Conservation (phyloP, 179 eudicot species). For the Spergularia azorica region DNA sequence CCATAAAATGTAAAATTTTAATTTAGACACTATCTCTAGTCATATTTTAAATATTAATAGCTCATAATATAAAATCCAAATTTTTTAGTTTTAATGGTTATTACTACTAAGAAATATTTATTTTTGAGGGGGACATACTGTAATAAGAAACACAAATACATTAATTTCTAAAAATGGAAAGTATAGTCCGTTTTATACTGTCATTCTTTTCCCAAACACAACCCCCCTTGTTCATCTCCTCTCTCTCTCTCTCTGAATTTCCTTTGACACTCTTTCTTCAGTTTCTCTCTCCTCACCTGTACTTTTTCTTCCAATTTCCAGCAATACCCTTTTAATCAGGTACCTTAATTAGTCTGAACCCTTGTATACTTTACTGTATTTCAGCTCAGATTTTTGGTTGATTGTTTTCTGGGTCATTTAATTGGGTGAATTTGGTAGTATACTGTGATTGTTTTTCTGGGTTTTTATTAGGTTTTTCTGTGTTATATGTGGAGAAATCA, state of each 20-base stretch:
- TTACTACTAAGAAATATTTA: no score
- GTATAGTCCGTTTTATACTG: conserved; percentile 22
- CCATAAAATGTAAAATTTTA: no score
- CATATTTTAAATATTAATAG: no score
- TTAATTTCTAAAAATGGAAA: conserved; percentile 5
- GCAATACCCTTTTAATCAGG: conserved; percentile 19
- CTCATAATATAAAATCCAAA: no score
- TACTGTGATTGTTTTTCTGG: conserved; percentile 2
- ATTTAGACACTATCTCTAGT: no score
- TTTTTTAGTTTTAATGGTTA: no score
- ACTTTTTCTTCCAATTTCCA: conserved; percentile 12
- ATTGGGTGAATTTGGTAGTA: not conserved
- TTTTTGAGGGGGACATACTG: no score
- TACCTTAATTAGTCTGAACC: not conserved
- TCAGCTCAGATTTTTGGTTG: conserved; percentile 12
- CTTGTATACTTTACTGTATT: not conserved
- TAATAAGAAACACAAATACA: not conserved
- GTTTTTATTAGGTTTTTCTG: not conserved
- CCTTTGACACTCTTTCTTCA: conserved; percentile 11
- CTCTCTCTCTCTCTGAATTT: conserved; percentile 10
- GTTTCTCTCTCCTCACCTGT: conserved; percentile 4
- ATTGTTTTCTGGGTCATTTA: not conserved
- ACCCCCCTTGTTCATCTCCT: not conserved
- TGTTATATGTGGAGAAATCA: not conserved
- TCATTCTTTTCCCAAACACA: not conserved